Conservation (phyloP, 805 yeast genomes). For the Saccharomycodes ludwigii region DNA sequence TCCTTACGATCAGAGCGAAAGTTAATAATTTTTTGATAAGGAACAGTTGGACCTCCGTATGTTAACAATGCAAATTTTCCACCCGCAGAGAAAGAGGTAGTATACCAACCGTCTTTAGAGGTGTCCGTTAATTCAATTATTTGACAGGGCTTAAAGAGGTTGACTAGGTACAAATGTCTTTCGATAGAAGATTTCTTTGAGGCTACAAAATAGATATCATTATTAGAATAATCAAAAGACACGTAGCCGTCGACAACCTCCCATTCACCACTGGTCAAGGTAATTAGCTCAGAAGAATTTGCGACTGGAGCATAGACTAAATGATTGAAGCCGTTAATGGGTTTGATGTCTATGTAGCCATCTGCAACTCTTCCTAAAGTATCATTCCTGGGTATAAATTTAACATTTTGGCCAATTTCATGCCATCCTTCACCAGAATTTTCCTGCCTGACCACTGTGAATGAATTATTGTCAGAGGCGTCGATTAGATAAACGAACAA, state of each 20-base stretch:
- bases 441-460: slow-evolving; percentile 36
- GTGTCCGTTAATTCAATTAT: slow-evolving; percentile 36
- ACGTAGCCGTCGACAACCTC: slow-evolving; percentile 75
- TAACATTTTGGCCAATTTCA: slow-evolving; percentile 57
- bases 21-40: slow-evolving; percentile 62
- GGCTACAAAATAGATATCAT: slow-evolving; percentile 48
- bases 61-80: slow-evolving; percentile 55
- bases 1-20: slow-evolving; percentile 28
- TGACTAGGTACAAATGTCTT: slow-evolving; percentile 67
- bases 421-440: slow-evolving; percentile 55
- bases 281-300: slow-evolving; percentile 35
- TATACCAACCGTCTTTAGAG: slow-evolving; percentile 48
- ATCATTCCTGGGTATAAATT: slow-evolving; percentile 40
- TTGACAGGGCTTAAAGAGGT: slow-evolving; percentile 32
- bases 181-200: slow-evolving; percentile 73
- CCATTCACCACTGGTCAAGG: slow-evolving; percentile 74
- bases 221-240: slow-evolving; percentile 41
- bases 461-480: slow-evolving; percentile 23
- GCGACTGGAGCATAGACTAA: slow-evolving; percentile 78
- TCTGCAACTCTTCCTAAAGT: slow-evolving; percentile 32
- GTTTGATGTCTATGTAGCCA: slow-evolving; percentile 75
- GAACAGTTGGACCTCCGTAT: slow-evolving; percentile 72
- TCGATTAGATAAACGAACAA: slow-evolving; percentile 45
- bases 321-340: slow-evolving; percentile 53
- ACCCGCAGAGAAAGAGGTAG: slow-evolving; percentile 70